Base-by-base conservation (phyloP, 2,329 filamentous ascomycete species). In the Tolypocladium ophioglossoides region DNA sequence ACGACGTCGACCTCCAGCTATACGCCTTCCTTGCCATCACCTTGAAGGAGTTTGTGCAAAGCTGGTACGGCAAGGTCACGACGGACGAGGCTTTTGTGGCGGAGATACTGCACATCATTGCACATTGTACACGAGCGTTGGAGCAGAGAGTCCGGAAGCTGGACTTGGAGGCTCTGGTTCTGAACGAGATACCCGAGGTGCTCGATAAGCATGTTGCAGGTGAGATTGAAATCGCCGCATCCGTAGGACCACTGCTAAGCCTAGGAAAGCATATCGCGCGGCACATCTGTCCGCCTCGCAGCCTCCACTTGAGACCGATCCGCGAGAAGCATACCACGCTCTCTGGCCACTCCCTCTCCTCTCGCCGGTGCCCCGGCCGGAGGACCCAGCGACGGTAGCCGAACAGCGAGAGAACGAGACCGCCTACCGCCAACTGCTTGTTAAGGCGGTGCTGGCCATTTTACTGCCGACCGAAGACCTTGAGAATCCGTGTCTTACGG, bases 1-100 rank as follows among this genome's bases (percentile, higher is more conserved):
- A 96, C 69, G 90, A 95, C 62, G 83, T 97, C 56, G 94, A 99
- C 69, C 74, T 95, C 54, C 88, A 99, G 72, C 79, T 99, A 5
- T 99, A 97, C 68, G 92, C 89, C 32, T 81, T 97, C 56, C 84
- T 99, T 57, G 88, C 94, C 52, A 87, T 97, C 56, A 84, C 97
- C 57, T 78, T 96, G 63, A 85, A 88, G 64, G 91, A 96, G 59
- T 96, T 91, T 68, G 87, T 99, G 39, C 86, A 94, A 68, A 84
- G 83, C 35, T 99, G 94, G 94, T 99, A 99, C 74, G 79, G 78
- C 59, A 92, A 86, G 69, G 94, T 99, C 68, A 96, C 92, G 1
- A 83, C 90, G 4, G 92, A 99, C 70, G 87, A 91, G 66, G 79
- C 83, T 14, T 95, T 99, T 66, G 85, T 94, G 56, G 85, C 87